phyloP scores from a whole-genome alignment of 2,329 filamentous ascomycete genomes.

The Talaromyces rugulosus region DNA sequence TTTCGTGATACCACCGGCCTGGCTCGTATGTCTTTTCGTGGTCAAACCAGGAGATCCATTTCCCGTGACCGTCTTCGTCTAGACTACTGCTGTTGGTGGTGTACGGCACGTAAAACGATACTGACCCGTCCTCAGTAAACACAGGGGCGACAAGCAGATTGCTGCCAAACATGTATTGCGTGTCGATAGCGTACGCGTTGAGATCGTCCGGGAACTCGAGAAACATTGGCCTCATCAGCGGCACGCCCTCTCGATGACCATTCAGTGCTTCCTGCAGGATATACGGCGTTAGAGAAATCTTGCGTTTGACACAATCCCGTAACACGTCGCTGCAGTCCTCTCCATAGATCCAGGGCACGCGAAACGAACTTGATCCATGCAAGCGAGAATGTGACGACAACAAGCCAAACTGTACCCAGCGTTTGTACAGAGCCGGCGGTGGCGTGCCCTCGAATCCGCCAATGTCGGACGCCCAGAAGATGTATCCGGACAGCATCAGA shows the following conservation, averaged over 20 bases:
- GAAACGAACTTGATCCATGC: slow-evolving; percentile 65
- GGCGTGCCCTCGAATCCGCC: slow-evolving; percentile 68
- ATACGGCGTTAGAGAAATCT: slow-evolving; percentile 57
- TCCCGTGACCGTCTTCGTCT: slow-evolving; percentile 46
- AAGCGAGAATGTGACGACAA: slow-evolving; percentile 66
- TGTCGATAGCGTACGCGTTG: slow-evolving; percentile 64
- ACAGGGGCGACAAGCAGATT: slow-evolving; percentile 61
- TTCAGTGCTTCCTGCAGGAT: slow-evolving; percentile 51
- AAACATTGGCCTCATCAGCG: slow-evolving; percentile 62
- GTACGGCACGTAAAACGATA: slow-evolving; percentile 60
- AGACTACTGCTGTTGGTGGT: slow-evolving; percentile 32
- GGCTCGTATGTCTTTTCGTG: slow-evolving; percentile 36
- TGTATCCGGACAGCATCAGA: slow-evolving; percentile 61
- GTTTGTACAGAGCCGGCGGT: slow-evolving; percentile 66
- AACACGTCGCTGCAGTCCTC: slow-evolving; percentile 58
- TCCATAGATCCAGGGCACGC: slow-evolving; percentile 71
- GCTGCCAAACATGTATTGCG: slow-evolving; percentile 69
- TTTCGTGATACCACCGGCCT: slow-evolving; percentile 57
- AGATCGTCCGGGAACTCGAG: slow-evolving; percentile 68
- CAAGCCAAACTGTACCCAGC: slow-evolving; percentile 73
- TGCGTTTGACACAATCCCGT: slow-evolving; percentile 49
- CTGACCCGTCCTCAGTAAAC: slow-evolving; percentile 59
- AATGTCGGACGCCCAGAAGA: slow-evolving; percentile 68
- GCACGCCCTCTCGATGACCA: slow-evolving; percentile 52
- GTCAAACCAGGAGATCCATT: slow-evolving; percentile 46